Conservation (phyloP, 331 rosid species). For the Spiraea crenata region DNA sequence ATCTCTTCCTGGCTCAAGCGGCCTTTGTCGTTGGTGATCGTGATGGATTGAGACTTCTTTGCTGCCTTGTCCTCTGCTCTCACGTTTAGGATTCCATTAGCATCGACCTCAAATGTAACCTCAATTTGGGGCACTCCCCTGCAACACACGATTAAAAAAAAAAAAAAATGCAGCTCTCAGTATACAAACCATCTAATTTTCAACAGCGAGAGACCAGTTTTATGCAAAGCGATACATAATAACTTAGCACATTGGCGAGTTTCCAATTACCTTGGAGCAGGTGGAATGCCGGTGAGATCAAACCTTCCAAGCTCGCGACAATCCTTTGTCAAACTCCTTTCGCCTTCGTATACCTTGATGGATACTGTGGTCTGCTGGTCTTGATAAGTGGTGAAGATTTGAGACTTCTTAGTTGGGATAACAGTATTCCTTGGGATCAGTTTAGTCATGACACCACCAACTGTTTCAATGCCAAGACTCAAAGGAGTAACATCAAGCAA, state of each 20-base stretch:
- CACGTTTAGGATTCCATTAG: conserved; percentile 48
- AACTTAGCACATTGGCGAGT: not conserved
- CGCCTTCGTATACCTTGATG: conserved; percentile 53
- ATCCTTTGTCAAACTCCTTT: conserved; percentile 55
- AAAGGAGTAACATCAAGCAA: conserved; percentile 49
- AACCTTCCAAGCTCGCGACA: conserved; percentile 52
- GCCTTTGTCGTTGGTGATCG: conserved; percentile 53
- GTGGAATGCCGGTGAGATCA: conserved; percentile 51
- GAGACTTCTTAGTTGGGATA: conserved; percentile 56
- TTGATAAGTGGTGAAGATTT: conserved; percentile 52
- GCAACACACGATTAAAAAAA: not conserved
- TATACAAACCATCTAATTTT: not conserved
- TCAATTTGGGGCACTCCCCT: conserved; percentile 63
- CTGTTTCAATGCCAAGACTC: conserved; percentile 58
- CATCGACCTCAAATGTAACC: conserved; percentile 58
- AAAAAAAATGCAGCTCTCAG: not conserved
- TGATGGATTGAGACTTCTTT: conserved; percentile 46
- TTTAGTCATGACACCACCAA: conserved; percentile 62
- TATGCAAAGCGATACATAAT: not conserved
- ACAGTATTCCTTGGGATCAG: conserved; percentile 55
- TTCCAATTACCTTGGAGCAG: conserved; percentile 50
- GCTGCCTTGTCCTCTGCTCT: conserved; percentile 60
- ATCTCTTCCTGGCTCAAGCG: conserved; percentile 55
- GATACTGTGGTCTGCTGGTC: conserved; percentile 54
- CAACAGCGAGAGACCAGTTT: not conserved